Conservation (phyloP, 176 grass and related monocot species). For the Aegilops longissima region DNA sequence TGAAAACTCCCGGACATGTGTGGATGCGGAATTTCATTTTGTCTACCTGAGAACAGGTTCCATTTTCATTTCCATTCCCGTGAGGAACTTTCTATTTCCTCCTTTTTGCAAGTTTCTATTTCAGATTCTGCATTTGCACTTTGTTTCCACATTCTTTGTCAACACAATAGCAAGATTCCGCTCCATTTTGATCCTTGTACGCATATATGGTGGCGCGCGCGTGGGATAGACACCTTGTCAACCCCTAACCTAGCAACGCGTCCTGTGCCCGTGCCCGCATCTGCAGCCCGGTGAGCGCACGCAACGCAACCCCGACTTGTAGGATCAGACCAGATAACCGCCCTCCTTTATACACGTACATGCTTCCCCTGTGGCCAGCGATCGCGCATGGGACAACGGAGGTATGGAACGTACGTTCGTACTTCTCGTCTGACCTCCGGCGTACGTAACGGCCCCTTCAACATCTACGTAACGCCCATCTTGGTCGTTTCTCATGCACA, state of each 20-base stretch:
- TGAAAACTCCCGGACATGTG: too few species aligned
- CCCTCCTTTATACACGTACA: neutral
- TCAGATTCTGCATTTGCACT: too few species aligned
- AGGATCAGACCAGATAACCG: neutral
- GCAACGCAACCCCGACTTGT: neutral
- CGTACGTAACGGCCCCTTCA: conserved; percentile 15
- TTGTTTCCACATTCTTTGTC: too few species aligned
- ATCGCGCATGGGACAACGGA: conserved; percentile 11
- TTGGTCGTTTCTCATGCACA: neutral
- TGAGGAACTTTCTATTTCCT: too few species aligned
- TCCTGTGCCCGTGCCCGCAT: neutral
- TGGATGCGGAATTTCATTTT: too few species aligned
- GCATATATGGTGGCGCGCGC: neutral
- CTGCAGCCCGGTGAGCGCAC: neutral
- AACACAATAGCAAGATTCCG: too few species aligned
- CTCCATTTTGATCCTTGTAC: too few species aligned
- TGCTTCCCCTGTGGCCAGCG: neutral
- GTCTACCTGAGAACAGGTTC: too few species aligned
- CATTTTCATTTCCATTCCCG: too few species aligned
- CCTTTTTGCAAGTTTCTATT: too few species aligned
- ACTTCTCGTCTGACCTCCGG: neutral
- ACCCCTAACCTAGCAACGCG: neutral
- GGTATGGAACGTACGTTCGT: conserved; percentile 7
- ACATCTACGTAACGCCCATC: neutral
- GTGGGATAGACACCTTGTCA: neutral